Percentiles rank a stretch among this genome's conserved stretches.
phyloP scores from a whole-genome alignment of 306 rosid species.

The Quercus suber region DNA sequence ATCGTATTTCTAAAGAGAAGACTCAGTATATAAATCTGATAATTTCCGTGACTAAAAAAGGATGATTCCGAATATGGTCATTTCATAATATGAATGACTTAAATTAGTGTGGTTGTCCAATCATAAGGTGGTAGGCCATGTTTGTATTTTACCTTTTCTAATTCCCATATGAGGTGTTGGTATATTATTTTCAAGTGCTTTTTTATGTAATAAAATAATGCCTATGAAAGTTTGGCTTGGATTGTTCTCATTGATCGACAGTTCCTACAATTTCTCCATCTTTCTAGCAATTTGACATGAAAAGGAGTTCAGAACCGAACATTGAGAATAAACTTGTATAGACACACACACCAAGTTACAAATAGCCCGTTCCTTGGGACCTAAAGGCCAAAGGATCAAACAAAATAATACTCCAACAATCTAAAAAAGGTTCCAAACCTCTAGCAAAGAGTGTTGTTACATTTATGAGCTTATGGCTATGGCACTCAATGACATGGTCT shows the following conservation, averaged over 20 bases:
- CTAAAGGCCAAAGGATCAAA: background rate
- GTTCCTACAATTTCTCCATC: background rate
- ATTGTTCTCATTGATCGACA: background rate
- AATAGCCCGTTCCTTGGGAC: background rate
- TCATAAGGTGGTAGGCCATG: background rate
- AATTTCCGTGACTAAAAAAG: constrained; percentile 5
- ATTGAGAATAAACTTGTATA: too few relatives aligned
- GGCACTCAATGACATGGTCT: constrained; percentile 46
- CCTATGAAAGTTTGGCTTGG: background rate
- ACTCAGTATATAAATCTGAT: constrained; percentile 19
- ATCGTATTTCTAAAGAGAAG: constrained; percentile 39
- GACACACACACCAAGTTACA: too few relatives aligned
- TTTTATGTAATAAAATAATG: background rate
- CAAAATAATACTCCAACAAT: too few relatives aligned
- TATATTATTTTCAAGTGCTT: background rate
- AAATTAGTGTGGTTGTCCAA: background rate
- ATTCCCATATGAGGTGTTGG: too few relatives aligned
- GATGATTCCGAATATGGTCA: background rate
- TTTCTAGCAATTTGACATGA: background rate
- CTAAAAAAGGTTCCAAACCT: background rate
- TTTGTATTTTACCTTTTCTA: background rate
- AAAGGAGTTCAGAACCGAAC: too few relatives aligned
- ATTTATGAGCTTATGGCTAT: constrained; percentile 54
- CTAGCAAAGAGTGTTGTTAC: constrained; percentile 49
- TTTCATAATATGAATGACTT: too few relatives aligned